A percentile compares a stretch with the other conserved stretches of the same genome.
phyloP scores from a whole-genome alignment of 129 eudicot genomes.

The Flaveria ramosissima region DNA sequence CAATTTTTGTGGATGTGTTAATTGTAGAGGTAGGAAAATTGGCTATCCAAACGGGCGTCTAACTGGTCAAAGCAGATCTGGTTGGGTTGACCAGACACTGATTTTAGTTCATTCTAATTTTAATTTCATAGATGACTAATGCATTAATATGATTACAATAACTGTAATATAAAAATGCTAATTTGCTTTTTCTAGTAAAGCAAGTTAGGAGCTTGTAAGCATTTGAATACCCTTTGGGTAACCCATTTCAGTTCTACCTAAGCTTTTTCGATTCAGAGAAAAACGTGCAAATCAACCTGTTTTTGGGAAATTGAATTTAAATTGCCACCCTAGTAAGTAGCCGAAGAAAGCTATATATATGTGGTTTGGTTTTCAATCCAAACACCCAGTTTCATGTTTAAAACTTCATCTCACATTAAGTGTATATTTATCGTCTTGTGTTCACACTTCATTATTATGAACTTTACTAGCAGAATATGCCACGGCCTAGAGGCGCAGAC shows the following conservation, averaged over 20 bases:
- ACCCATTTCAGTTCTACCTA: not conserved
- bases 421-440: not conserved
- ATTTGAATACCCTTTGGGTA: not conserved
- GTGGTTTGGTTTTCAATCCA: not conserved
- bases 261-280: not conserved
- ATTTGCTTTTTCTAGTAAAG: not conserved
- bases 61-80: not conserved
- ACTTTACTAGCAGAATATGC: constrained; percentile 73
- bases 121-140: not conserved
- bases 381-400: constrained; percentile 10
- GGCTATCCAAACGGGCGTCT: not conserved
- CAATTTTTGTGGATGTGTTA: not conserved
- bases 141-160: not conserved
- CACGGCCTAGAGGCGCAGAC: constrained; percentile 98
- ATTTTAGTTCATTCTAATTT: not conserved
- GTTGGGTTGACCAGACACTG: constrained; percentile 4
- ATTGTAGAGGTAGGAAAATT: constrained; percentile 7
- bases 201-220: not conserved
- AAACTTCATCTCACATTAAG: not conserved
- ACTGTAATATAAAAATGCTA: not conserved
- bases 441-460: not conserved
- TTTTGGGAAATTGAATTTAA: not conserved
- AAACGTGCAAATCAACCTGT: not conserved
- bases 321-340: not conserved
- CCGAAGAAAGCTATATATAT: not conserved